Conservation (phyloP, 345 rosid genomes). For the Euclidium syriacum region DNA sequence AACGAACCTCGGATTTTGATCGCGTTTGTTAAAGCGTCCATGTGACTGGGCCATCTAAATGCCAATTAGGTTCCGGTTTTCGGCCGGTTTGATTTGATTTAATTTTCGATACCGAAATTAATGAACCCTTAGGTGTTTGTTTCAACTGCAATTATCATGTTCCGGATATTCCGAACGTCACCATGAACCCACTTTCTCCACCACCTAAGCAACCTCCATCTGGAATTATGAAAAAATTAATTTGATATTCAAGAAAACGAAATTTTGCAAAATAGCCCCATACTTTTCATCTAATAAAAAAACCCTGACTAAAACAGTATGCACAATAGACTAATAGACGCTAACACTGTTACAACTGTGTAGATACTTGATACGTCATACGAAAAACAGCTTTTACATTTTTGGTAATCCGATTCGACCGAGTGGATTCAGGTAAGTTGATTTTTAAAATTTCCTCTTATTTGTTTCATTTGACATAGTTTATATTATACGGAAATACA, state of each 20-base stretch:
- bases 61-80: slow-evolving; percentile 4
- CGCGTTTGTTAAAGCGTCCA: no score
- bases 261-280: background rate
- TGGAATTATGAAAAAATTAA: background rate
- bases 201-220: background rate
- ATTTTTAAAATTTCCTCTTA: no score
- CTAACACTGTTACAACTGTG: no score
- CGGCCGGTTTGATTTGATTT: background rate
- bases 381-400: no score
- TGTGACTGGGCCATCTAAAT: background rate
- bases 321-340: no score
- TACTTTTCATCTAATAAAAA: background rate
- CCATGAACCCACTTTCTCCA: slow-evolving; percentile 5
- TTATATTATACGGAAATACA: no score
- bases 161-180: background rate
- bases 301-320: background rate
- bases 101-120: background rate
- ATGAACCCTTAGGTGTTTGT: background rate
- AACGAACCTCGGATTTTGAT: no score
- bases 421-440: no score
- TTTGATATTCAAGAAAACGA: no score
- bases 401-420: no score
- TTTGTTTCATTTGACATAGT: no score
- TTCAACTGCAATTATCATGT: background rate
- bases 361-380: no score